Evolutionary conservation across 1,284 basidiomycete species (phyloP), one percentile per base, ranked within the genome.

Genomic region (Irpex lacteus): DNA sequence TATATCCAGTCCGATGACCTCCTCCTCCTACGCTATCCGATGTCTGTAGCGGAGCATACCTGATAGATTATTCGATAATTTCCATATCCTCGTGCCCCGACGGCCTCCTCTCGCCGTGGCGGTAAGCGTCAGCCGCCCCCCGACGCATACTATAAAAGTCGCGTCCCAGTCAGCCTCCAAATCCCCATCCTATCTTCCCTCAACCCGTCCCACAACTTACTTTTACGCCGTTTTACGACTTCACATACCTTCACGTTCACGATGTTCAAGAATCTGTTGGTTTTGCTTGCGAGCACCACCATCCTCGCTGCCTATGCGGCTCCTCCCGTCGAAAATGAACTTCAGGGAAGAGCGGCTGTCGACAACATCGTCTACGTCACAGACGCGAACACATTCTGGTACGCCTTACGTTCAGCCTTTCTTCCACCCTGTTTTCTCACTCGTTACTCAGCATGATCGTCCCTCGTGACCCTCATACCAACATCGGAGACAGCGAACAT

Each of bases 401-500:
- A 64, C 5, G 79, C 63, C 18, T 19, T 36, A 7, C 34, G 32
- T n/a, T 52, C 7, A 19, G 11, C 40, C 5, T 44, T 44, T 62
- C 15, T 62, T n/a, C 7, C 40, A 1, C 9, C 21, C 5, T 15
- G 18, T n/a, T 7, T 34, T n/a, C 58, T n/a, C 8, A 9, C 47
- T 15, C 47, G 38, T 32, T 52, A 11, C 4, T 47, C 21, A 66
- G 65, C 59, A 66, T 66, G 65, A 66, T 66, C n/a, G 60, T 66
- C 55, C 70, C 60, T 55, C 80, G 80, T 49, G 65, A 76, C 54
- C 68, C 77, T 2, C 79, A 82, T 67, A 84, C 82, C n/a, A 76
- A 82, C 65, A 78, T 85, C 58, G 83, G 83, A 1, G 81, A 83
- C 63, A 82, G 80, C 66, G 83, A 84, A 66, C 74, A 78, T 61